Evolutionary conservation across 2,329 filamentous ascomycete genomes (phyloP).

Genomic region (Phaeosphaeriaceae sp.): DNA sequence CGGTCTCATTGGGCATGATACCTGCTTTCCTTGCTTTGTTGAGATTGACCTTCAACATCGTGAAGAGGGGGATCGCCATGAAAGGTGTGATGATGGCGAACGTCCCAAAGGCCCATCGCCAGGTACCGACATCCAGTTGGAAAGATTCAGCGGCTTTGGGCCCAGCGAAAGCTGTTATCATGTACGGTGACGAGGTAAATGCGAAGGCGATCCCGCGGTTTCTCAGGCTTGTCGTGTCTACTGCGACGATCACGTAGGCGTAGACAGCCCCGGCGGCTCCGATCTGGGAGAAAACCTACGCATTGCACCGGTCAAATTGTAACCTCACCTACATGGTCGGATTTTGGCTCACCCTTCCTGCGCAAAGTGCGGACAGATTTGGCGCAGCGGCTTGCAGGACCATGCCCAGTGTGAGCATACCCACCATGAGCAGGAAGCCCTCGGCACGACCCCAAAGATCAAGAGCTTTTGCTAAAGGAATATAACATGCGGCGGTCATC

Average conservation of each 20-base stretch:
- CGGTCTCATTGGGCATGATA: conserved; percentile 53
- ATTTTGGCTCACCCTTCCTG: conserved; percentile 13
- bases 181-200: conserved; percentile 67
- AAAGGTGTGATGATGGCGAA: conserved; percentile 69
- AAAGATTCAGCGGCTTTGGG: conserved; percentile 64
- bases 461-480: conserved; percentile 46
- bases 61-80: conserved; percentile 49
- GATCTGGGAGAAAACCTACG: conserved; percentile 59
- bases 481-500: conserved; percentile 36
- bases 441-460: conserved; percentile 49
- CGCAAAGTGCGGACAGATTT: conserved; percentile 51
- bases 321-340: too few relatives aligned
- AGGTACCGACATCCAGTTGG: conserved; percentile 58
- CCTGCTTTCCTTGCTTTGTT: conserved; percentile 62
- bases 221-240: conserved; percentile 66
- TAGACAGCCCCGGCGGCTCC: conserved; percentile 68
- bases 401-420: conserved; percentile 43
- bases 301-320: not conserved
- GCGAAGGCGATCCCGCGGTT: conserved; percentile 60
- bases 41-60: conserved; percentile 46
- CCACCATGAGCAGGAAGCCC: conserved; percentile 41
- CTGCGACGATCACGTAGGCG: conserved; percentile 68
- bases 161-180: conserved; percentile 69
- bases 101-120: conserved; percentile 71
- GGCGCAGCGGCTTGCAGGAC: conserved; percentile 71